Percentiles rank a stretch among this genome's conserved stretches.
phyloP scores from a whole-genome alignment of 176 grass and related monocot genomes.

The Puya raimondii region DNA sequence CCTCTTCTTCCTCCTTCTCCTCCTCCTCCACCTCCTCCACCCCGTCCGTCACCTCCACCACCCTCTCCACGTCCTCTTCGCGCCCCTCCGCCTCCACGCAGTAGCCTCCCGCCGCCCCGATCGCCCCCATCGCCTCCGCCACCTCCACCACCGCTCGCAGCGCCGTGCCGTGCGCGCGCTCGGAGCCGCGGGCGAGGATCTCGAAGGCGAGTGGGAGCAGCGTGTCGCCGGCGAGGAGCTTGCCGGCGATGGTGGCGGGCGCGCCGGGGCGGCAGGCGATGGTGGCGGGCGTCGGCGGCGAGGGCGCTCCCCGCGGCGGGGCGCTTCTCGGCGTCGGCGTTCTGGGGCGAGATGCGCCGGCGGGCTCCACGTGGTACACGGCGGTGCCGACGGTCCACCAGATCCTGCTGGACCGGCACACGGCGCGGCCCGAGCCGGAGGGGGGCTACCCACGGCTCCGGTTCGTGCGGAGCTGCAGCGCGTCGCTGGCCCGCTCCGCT shows the following conservation, averaged over 20 bases:
- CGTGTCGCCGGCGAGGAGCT: not conserved
- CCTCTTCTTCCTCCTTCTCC: too few species aligned
- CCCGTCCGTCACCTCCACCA: not conserved
- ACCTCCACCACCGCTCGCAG: not conserved
- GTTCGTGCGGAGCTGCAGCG: slow-evolving; percentile 93
- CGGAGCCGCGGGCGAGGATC: not conserved
- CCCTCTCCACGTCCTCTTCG: not conserved
- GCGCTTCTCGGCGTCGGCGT: slow-evolving; percentile 77
- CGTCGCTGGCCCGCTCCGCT: slow-evolving; percentile 84
- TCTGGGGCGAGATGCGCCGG: slow-evolving; percentile 76
- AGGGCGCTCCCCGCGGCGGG: slow-evolving; percentile 40
- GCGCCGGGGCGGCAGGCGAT: too few species aligned
- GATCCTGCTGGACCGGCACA: slow-evolving; percentile 79
- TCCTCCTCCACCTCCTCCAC: too few species aligned
- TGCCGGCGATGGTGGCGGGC: too few species aligned
- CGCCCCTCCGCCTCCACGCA: not conserved
- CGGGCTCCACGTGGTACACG: slow-evolving; percentile 77
- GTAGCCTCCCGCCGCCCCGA: not conserved
- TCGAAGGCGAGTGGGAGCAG: not conserved
- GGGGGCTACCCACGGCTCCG: slow-evolving; percentile 42
- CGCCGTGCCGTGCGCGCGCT: not conserved
- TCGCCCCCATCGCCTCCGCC: not conserved
- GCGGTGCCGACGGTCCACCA: slow-evolving; percentile 89
- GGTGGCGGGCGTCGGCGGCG: slow-evolving; percentile 52
- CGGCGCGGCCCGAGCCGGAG: slow-evolving; percentile 23